Conservation (phyloP, 2,329 filamentous ascomycete species). For the Incumbomyces delicatus region DNA sequence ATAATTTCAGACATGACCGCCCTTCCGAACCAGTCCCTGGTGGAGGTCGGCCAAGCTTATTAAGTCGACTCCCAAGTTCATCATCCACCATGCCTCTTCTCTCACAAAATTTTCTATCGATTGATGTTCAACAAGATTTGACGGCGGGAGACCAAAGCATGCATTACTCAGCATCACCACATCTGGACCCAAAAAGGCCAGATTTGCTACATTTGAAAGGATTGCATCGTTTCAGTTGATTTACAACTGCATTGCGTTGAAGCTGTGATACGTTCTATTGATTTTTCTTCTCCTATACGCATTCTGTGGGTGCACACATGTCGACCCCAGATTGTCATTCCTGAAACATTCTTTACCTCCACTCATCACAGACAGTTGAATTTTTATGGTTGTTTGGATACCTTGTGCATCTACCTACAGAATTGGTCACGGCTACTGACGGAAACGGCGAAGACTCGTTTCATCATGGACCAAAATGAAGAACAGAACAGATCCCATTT, state of each 20-base stretch:
- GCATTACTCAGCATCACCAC: background rate
- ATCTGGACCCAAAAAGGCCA: background rate
- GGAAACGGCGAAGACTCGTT: too few relatives aligned
- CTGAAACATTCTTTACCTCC: background rate
- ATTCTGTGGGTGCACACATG: background rate
- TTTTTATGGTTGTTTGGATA: conserved; percentile 1
- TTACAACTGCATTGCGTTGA: conserved; percentile 2
- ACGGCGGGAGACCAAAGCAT: background rate
- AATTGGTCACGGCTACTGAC: background rate
- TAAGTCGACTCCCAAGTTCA: background rate
- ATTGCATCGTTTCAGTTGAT: background rate
- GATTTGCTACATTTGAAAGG: background rate
- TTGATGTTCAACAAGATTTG: background rate
- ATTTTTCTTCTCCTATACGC: background rate
- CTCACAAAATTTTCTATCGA: background rate
- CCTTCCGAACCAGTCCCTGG: background rate
- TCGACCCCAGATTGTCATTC: background rate
- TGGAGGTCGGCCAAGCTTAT: conserved; percentile 7
- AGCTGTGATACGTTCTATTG: background rate
- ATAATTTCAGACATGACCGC: conserved; percentile 4
- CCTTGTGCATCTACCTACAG: conserved; percentile 7
- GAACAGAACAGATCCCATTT: conserved; percentile 3
- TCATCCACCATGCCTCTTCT: background rate
- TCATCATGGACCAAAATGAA: background rate
- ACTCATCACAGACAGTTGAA: too few relatives aligned